Evolutionary conservation across 805 yeast species (phyloP), one percentile per base, ranked within the genome.

Genomic region (Metschnikowia orientalis): DNA sequence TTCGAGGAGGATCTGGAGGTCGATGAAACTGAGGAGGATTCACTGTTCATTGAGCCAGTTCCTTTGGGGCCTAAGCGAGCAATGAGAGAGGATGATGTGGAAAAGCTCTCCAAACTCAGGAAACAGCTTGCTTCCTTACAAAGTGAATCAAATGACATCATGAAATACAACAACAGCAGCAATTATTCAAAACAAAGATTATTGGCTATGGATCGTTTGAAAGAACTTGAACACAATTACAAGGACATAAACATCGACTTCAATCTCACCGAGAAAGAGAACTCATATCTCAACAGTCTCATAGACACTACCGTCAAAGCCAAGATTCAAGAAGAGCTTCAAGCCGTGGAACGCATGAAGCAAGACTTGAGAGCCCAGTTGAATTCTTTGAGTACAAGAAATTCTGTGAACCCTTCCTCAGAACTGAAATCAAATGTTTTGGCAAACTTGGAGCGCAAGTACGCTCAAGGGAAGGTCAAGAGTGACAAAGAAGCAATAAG

Each of bases 71-170:
- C 67, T 8, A 58, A 63, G 38, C 51, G 71, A 25, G 61, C 71
- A 6, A 62, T 60, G 20, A 57, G 64, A 15, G 63, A 60, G 20
- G 76, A 71, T 27, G 86, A 80, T 47, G 59, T 75, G 11, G 70
- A 65, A 10, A 78, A 77, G 34, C 59, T 84, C 29, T 71, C 70
- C 32, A 59, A 60, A 7, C 60, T 84, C 29, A 67, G 83, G 44
- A 68, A 69, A 35, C 77, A 75, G 45, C 55, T 84, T 23, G 72
- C 79, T 8, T 67, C 70, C 9, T 60, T 84, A 27, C 92, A 84
- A 54, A 69, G 69, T 28, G 89, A 84, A 51, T 79, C 89, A 1
- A 84, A 84, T 53, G 87, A 78, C 42, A 79, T 83, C 23, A 71
- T 84, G 54, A 83, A 82, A 50, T 75, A 68, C 44, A 81, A 81